Evolutionary conservation across 768 basidiomycete species (phyloP).

Genomic region (Boletellus ananas): DNA sequence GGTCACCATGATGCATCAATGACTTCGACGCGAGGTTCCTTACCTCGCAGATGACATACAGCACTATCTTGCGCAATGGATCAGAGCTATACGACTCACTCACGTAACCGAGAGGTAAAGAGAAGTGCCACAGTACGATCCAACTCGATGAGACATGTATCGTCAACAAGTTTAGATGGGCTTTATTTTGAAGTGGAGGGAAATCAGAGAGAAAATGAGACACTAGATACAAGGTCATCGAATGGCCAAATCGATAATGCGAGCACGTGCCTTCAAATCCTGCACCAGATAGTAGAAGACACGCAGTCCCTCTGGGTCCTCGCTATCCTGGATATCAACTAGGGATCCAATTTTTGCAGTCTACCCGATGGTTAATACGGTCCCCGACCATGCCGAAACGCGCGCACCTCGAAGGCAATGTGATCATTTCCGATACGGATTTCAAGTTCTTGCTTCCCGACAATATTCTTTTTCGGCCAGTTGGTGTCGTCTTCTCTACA

Average conservation of each 20-base stretch:
- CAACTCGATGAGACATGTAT: background rate
- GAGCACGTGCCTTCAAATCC: slow-evolving; percentile 76
- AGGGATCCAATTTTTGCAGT: slow-evolving; percentile 97
- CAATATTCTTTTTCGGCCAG: slow-evolving; percentile 99
- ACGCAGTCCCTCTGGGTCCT: slow-evolving; percentile 95
- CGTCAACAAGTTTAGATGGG: slow-evolving; percentile 59
- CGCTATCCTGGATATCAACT: slow-evolving; percentile 94
- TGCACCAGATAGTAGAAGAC: slow-evolving; percentile 99
- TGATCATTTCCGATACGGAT: slow-evolving; percentile 92
- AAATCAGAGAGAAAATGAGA: slow-evolving; percentile 96
- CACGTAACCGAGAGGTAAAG: slow-evolving; percentile 1
- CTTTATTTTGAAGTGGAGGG: slow-evolving; percentile 99
- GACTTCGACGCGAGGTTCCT: background rate
- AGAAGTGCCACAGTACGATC: background rate
- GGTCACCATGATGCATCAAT: background rate
- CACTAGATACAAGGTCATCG: slow-evolving; percentile 51
- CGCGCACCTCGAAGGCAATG: slow-evolving; percentile 88
- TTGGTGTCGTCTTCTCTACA: slow-evolving; percentile 94
- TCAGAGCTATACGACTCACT: slow-evolving; percentile 7
- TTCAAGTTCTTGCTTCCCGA: slow-evolving; percentile 97
- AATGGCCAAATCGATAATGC: background rate
- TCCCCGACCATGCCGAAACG: background rate
- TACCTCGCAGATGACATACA: slow-evolving; percentile 22
- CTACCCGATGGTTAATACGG: slow-evolving; percentile 38
- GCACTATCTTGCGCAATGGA: slow-evolving; percentile 24